A percentile compares a stretch with the other conserved stretches of the same genome.
These are phyloP conservation scores for Blastobotrys robertii DNA, from an alignment of 805 yeast species.

Conservation along the genomic window DNA sequence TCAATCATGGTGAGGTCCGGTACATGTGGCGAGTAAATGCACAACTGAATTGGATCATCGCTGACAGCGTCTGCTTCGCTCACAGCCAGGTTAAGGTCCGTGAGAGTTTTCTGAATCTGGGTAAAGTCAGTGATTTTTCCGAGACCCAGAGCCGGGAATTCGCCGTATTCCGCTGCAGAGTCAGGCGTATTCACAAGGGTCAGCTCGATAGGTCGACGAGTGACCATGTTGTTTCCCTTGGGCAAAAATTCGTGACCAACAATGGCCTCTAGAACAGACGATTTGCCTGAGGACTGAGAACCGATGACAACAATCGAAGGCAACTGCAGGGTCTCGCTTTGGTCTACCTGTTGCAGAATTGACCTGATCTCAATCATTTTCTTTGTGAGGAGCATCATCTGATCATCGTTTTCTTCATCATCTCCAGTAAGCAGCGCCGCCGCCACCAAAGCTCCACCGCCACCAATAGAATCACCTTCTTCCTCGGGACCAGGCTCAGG, in stretches of 20 bases:
- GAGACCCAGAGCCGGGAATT: slow-evolving; percentile 82
- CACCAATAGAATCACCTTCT: slow-evolving; percentile 27
- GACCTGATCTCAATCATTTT: slow-evolving; percentile 95
- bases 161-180: slow-evolving; percentile 76
- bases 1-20: slow-evolving; percentile 93
- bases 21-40: slow-evolving; percentile 79
- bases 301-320: slow-evolving; percentile 97
- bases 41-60: slow-evolving; percentile 86
- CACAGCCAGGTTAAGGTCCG: slow-evolving; percentile 87
- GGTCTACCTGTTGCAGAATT: slow-evolving; percentile 65
- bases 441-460: slow-evolving; percentile 41
- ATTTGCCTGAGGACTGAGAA: slow-evolving; percentile 94
- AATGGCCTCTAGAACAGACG: slow-evolving; percentile 89
- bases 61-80: slow-evolving; percentile 80
- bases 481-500: slow-evolving; percentile 2
- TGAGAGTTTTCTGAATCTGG: slow-evolving; percentile 78
- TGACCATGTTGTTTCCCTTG: slow-evolving; percentile 96
- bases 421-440: slow-evolving; percentile 38
- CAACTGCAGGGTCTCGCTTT: slow-evolving; percentile 63
- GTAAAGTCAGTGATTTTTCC: slow-evolving; percentile 77
- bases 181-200: slow-evolving; percentile 84
- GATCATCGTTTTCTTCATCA: slow-evolving; percentile 45
- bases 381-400: slow-evolving; percentile 80
- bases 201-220: slow-evolving; percentile 92
- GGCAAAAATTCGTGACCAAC: slow-evolving; percentile 98